Base-by-base conservation (phyloP, 768 basidiomycete species). In the Rossbeevera mucosa region DNA sequence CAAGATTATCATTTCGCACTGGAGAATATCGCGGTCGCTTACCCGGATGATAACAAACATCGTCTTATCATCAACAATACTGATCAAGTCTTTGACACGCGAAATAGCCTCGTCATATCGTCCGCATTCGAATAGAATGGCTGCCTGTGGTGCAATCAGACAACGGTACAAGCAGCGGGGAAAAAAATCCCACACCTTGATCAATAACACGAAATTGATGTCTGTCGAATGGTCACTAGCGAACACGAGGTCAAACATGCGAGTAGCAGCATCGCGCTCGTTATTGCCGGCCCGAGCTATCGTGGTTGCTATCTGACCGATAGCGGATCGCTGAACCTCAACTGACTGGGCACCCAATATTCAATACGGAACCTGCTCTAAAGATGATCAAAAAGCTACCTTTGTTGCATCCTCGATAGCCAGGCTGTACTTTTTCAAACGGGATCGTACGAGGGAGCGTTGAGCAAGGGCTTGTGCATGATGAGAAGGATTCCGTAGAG, bases 161-260 rank as follows among this genome's bases (percentile, higher is more conserved):
- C 0, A 21, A 38, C 2, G 0, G 16, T 18, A 41, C 13, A 18
- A 25, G 21, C 7, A 29, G 11, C 28, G 11, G 1, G 0, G 0
- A 21, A 0, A 5, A 21, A 12, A 2, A 24, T n/a, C 2, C 1
- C n/a, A 14, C 16, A 49, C 59, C 55, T 57, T 60, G 22, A 60
- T 48, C 7, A 54, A 30, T 12, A 60, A 36, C 2, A 60, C 50
- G 46, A 57, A 26, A 2, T 25, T 36, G 12, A 18, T 53, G 14
- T 60, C 59, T 3, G 5, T 12, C 3, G 44, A 7, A 6, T n/a
- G 28, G n/a, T 22, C n/a, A 0, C 50, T 16, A 3, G 5, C 24
- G 33, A 60, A 60, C 2, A 42, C 45, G 16, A 57, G 54, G 31
- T 60, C 55, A 24, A 59, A 53, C 14, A 16, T 2, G 14, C 41